These are phyloP conservation scores for Melampsora americana DNA, from an alignment of 1,284 basidiomycete genomes.

Conservation along the genomic window DNA sequence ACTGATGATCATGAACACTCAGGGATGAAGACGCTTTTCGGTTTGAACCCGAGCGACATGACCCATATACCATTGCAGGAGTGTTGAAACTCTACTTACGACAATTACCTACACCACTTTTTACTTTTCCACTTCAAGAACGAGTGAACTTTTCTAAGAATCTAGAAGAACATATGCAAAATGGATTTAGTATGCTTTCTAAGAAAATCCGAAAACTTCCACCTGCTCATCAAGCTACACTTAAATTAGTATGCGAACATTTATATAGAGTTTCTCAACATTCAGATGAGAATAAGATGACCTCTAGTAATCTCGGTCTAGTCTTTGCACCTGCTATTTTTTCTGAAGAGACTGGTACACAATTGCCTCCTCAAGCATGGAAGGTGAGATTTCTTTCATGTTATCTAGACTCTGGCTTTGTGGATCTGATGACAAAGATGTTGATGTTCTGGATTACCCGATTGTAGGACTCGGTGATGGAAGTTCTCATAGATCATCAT, in stretches of 20 bases:
- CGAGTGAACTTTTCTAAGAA: constrained; percentile 58
- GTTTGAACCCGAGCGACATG: constrained; percentile 72
- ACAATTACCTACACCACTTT: constrained; percentile 88
- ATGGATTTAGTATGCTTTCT: constrained; percentile 70
- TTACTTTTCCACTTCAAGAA: constrained; percentile 77
- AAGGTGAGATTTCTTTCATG: constrained; percentile 67
- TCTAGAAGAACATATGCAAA: constrained; percentile 67
- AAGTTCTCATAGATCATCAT: constrained; percentile 74
- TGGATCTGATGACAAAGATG: not conserved
- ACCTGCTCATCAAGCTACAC: constrained; percentile 79
- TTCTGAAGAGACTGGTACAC: constrained; percentile 68
- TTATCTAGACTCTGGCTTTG: constrained; percentile 11
- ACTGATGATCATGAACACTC: not conserved
- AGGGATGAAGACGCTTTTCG: constrained; percentile 74
- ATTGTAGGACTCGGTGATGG: constrained; percentile 75
- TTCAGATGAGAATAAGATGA: constrained; percentile 86
- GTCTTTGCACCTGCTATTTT: constrained; percentile 53
- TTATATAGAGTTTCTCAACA: constrained; percentile 70
- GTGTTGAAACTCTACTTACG: constrained; percentile 88
- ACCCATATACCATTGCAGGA: constrained; percentile 82
- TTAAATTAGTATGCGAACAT: constrained; percentile 83
- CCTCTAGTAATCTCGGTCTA: constrained; percentile 61
- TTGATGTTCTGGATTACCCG: constrained; percentile 33
- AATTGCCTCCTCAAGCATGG: constrained; percentile 71
- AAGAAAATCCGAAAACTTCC: constrained; percentile 76